These are phyloP conservation scores for Chimonanthus praecox DNA, from an alignment of 164 flowering plant genomes.

Conservation along the genomic window DNA sequence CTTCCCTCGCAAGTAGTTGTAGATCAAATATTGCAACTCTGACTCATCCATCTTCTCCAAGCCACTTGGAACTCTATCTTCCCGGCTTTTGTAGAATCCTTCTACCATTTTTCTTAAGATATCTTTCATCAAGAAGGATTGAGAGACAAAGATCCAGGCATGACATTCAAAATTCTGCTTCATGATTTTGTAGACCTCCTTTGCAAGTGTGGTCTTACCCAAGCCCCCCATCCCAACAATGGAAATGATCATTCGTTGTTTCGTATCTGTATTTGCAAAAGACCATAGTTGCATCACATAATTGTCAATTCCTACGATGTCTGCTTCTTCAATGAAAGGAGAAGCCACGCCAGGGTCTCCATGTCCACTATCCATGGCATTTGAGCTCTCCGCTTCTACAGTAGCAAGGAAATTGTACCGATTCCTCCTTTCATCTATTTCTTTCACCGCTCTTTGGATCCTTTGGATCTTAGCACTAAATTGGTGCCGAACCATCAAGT, in stretches of 20 bases:
- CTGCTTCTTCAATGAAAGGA: constrained; percentile 7
- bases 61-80: not conserved
- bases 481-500: not conserved
- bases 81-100: not conserved
- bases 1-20: constrained; percentile 6
- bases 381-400: not conserved
- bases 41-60: not conserved
- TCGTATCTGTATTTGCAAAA: no score
- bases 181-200: not conserved
- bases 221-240: constrained; percentile 5
- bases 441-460: not conserved
- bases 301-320: not conserved
- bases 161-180: not conserved
- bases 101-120: not conserved
- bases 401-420: not conserved
- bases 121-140: not conserved
- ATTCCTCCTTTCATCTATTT: not conserved
- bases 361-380: not conserved
- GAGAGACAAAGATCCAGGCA: constrained; percentile 6
- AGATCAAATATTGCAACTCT: not conserved
- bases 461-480: not conserved
- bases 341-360: not conserved
- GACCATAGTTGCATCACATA: not conserved
- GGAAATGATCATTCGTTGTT: not conserved
- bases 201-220: constrained; percentile 6